Base-by-base conservation (phyloP, 768 basidiomycete species). In the Kwoniella heveanensis region DNA sequence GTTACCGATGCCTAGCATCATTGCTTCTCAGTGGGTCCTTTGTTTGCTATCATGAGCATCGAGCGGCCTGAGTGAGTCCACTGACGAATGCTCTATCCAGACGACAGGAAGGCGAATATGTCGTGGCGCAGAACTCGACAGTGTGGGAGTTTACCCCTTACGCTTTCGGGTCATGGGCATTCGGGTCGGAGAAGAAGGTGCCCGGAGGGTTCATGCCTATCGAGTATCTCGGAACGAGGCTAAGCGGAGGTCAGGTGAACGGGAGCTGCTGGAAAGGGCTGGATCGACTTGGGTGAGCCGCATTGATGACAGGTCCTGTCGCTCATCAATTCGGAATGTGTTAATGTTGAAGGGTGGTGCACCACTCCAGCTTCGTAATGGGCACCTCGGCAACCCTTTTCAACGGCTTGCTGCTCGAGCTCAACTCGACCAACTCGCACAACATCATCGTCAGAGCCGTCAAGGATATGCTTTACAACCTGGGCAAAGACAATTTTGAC, bases 211-310 rank as follows among this genome's bases (percentile, higher is more conserved):
- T 88, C 75, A 81, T 81, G 9, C 81, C 82, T 0, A 77, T 82
- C 30, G 80, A 83, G 64, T 82, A 83, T 68, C 67, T 85, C 8
- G 92, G 91, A 5, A 90, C 90, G 0, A 82, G 83, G 64, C 73
- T 91, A 15, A 74, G 78, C 22, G 84, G 87, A 59, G 89, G 88
- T 2, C 71, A 81, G 60, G 83, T 87, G 0, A 80, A 78, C 10
- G 86, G 85, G 12, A 77, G 84, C 0, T 94, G 92, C 76, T 86
- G 87, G 19, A 85, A 83, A 4, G 87, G 86, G 5, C 91, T 90
- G 68, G 89, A 91, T 72, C 88, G 72, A 56, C 21, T 72, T 88
- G 74, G 85, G 78, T 62, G 72, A 74, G n/a, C n/a, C n/a, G n/a
- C n/a, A n/a, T n/a, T n/a, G n/a, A n/a, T n/a, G n/a, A n/a, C n/a